Evolutionary conservation across 1,139 yeast genomes (phyloP), one percentile per base, ranked within the genome.

Genomic region (Diutina catenulata): DNA sequence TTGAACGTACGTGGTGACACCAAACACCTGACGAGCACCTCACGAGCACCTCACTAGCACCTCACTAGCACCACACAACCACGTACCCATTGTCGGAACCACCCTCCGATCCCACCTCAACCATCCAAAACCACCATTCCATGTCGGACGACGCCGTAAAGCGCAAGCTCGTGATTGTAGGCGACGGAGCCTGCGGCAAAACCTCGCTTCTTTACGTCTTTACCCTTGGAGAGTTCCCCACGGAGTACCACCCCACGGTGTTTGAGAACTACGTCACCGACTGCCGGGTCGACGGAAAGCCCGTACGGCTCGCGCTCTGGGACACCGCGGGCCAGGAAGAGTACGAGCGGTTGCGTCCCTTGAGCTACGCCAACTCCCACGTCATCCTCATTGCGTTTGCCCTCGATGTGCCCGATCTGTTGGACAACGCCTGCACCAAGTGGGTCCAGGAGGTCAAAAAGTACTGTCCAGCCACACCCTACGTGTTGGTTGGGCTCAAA

Each of bases 261-360:
- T 88, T 88, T 58, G 97, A 88, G 50, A 88, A 87, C 56, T 87
- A 88, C 55, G 95, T 86, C 20, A 84, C 95, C 2, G 94, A 84
- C 51, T 84, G 95, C 54, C 66, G 95, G 40, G 93, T 86, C 23
- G 95, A 86, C 52, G 95, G 95, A 11, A 86, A 86, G 48, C 79
- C 91, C 10, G 94, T 88, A 3, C 84, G 87, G 47, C 60, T 88
- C 43, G 93, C 95, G 2, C 60, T 88, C 28, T 88, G 97, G 96
- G 96, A 88, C 56, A 88, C 96, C 4, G 96, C 96, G 2, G 96
- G 96, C 4, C 96, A 87, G 59, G 96, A 87, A 63, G 96, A 80
- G 53, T 80, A 80, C 52, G 88, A 80, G 49, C 55, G 91, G 45
- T 61, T 80, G 42, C 69, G 97, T 49, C 88, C 95, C 5, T 66